Conservation (phyloP, 208 protist genomes). For the Crithidia thermophila region DNA sequence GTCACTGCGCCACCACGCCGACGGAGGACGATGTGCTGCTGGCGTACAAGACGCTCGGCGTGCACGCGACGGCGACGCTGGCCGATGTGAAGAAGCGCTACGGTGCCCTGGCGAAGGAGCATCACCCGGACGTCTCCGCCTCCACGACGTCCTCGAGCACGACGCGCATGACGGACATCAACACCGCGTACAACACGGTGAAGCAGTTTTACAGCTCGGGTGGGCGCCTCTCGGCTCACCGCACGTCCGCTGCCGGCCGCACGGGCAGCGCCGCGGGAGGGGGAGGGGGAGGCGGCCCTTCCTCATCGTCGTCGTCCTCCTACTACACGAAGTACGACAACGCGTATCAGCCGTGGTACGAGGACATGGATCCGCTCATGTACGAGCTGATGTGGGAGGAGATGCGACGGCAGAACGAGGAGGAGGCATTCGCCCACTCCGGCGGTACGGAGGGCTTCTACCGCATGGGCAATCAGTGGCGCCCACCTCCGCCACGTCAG, state of each 20-base stretch:
- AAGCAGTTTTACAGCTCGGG: slow-evolving; percentile 75
- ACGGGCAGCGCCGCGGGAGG: no score
- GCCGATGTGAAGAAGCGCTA: slow-evolving; percentile 85
- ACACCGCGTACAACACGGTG: slow-evolving; percentile 81
- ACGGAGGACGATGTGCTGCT: slow-evolving; percentile 75
- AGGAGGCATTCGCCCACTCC: slow-evolving; percentile 33
- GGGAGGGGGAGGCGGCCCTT: no score
- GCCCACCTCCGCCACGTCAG: slow-evolving; percentile 7
- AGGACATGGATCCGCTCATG: slow-evolving; percentile 83
- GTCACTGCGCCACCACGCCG: slow-evolving; percentile 40
- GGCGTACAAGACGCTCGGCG: slow-evolving; percentile 79
- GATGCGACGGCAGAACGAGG: slow-evolving; percentile 79
- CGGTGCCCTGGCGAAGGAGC: slow-evolving; percentile 82
- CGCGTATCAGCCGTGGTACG: slow-evolving; percentile 81
- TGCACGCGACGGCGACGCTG: slow-evolving; percentile 42
- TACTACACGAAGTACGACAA: slow-evolving; percentile 57
- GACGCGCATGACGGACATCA: slow-evolving; percentile 83
- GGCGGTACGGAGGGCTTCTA: slow-evolving; percentile 28
- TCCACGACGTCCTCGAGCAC: slow-evolving; percentile 28
- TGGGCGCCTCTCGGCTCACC: slow-evolving; percentile 26
- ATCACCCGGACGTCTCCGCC: slow-evolving; percentile 85
- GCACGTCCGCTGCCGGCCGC: neutral
- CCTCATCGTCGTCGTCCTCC: slow-evolving; percentile 15
- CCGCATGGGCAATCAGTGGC: slow-evolving; percentile 13
- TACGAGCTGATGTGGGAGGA: slow-evolving; percentile 94